Evolutionary conservation across 768 basidiomycete species (phyloP), one percentile per base, ranked within the genome.

Genomic region (Amanita pallidorosea): DNA sequence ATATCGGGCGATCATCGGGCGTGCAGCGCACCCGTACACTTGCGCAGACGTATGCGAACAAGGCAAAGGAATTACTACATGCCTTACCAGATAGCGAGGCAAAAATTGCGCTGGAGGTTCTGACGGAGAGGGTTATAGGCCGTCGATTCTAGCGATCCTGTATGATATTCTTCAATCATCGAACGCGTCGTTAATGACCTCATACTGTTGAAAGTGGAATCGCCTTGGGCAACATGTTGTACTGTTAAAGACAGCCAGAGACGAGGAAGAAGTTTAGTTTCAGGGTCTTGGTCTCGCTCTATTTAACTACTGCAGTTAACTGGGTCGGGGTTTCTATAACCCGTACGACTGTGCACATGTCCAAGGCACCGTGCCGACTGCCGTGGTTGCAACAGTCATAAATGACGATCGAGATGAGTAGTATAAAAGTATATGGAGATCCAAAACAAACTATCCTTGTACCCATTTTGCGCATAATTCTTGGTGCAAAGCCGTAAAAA

Each of bases 1-100:
- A 89, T 45, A 88, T 94, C 25, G 73, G 77, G 29, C 70, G 77
- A 15, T 89, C 87, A 7, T 84, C 87, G 4, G 94, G 92, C 1
- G 74, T 95, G 13, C 76, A 81, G 50, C 79, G 88, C 23, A 97
- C 95, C 9, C 77, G 83, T 7, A 77, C 79, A 25, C 75, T 97
- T 12, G 95, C 94, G 6, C 70, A 72, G 31, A 70, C 72, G 20
- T 91, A 96, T 63, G 87, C 88, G 0, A 76, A 80, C 41, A 83
- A 86, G 61, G 95, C 94, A 13, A 76, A 79, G 33, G 79, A 84
- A 53, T 80, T 84, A 12, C 70, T 96, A 9, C 70, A 70, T 49
- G 64, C 70, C 18, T 71, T 98, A 42, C 94, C 94, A 1, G 81
- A 85, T 54, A 92, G 88, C 60, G 85, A 88, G 34, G 93, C 92